Conservation (phyloP, 495 filamentous ascomycete genomes). For the Filosporella fistucella region DNA sequence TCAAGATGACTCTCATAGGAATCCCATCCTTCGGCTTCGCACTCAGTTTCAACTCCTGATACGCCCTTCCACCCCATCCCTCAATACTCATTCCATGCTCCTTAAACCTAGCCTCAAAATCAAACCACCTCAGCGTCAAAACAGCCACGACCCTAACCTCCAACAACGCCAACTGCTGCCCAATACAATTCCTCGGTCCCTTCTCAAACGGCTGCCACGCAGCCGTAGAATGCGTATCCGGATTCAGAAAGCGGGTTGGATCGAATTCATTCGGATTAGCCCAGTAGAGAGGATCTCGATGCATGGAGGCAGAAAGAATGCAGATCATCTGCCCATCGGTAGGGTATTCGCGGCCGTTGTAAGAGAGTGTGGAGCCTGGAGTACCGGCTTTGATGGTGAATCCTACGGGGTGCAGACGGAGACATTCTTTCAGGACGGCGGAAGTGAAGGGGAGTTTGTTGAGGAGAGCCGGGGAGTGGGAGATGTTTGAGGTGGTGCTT, state of each 20-base stretch:
- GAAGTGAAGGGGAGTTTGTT: slow-evolving; percentile 21
- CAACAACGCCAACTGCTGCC: slow-evolving; percentile 35
- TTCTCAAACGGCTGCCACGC: slow-evolving; percentile 39
- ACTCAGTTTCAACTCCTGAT: slow-evolving; percentile 1
- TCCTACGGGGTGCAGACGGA: slow-evolving; percentile 32
- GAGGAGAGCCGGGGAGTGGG: slow-evolving; percentile 24
- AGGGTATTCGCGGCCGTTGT: slow-evolving; percentile 1
- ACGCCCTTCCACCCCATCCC: slow-evolving; percentile 4
- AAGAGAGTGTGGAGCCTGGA: slow-evolving; percentile 2
- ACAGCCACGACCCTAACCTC: slow-evolving; percentile 33
- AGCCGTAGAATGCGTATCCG: slow-evolving; percentile 14
- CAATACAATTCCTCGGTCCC: slow-evolving; percentile 40
- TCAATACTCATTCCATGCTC: not conserved
- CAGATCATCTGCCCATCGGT: slow-evolving; percentile 19
- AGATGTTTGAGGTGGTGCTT: slow-evolving; percentile 17
- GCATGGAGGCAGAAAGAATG: slow-evolving; percentile 20
- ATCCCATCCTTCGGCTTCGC: slow-evolving; percentile 6
- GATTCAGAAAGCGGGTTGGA: slow-evolving; percentile 31
- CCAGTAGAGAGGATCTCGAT: slow-evolving; percentile 24
- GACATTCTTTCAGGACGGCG: slow-evolving; percentile 33
- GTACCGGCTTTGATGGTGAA: slow-evolving; percentile 24
- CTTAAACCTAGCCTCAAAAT: slow-evolving; percentile 17
- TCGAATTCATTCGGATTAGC: slow-evolving; percentile 23
- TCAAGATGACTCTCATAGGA: not conserved
- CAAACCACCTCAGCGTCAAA: slow-evolving; percentile 28